A percentile compares a stretch with the other conserved stretches of the same genome.
Conservation (phyloP, 495 filamentous ascomycete genomes). For the Talaromyces nanjingensis region DNA sequence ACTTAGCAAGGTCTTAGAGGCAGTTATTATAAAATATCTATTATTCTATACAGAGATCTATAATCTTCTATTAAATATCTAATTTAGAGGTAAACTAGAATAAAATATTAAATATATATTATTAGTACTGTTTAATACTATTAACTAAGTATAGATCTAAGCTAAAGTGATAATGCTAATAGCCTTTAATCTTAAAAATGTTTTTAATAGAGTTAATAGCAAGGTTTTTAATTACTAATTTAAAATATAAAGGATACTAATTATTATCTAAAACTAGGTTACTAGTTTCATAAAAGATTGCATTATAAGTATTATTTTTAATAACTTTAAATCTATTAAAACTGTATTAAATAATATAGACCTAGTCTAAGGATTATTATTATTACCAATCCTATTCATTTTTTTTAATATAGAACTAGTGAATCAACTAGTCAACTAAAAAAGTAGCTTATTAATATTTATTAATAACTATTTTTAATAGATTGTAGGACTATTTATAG, state of each 20-base stretch:
- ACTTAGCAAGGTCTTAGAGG: not conserved
- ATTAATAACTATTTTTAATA: no score
- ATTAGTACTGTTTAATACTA: not conserved
- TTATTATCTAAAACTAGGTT: not conserved
- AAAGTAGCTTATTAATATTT: no score
- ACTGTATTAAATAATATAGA: not conserved
- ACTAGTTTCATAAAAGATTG: not conserved
- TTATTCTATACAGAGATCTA: slow-evolving; percentile 1
- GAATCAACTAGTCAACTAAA: no score
- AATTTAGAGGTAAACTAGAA: not conserved
- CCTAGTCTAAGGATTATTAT: no score
- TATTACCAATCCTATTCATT: no score
- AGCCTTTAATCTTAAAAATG: not conserved
- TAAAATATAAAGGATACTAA: not conserved
- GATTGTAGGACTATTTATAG: no score
- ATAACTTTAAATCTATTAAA: not conserved
- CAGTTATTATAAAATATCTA: not conserved
- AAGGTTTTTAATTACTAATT: not conserved
- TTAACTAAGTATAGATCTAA: not conserved
- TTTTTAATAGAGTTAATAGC: not conserved
- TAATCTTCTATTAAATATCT: not conserved
- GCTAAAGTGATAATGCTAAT: not conserved
- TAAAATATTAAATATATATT: slow-evolving; percentile 1
- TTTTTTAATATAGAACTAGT: no score
- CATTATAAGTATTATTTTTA: not conserved